A percentile compares a stretch with the other conserved stretches of the same genome.
Conservation (phyloP, 129 eudicot genomes). For the sunflower (Helianthus annuus) region DNA sequence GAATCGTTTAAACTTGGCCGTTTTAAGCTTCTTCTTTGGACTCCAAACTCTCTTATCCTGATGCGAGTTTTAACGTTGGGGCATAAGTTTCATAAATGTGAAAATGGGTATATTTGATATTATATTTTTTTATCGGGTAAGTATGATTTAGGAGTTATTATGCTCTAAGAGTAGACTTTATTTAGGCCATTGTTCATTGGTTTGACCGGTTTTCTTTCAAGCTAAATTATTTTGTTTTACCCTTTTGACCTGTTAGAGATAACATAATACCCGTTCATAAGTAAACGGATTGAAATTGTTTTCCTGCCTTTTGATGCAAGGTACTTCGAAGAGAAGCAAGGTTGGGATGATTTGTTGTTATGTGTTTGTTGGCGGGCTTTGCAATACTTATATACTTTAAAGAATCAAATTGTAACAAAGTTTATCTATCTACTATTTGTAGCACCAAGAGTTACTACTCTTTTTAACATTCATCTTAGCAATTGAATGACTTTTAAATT, state of each 20-base stretch:
- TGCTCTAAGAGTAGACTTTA: not conserved
- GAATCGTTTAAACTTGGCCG: too few species aligned
- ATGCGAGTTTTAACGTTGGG: not conserved
- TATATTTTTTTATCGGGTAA: too few species aligned
- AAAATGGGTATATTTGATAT: too few species aligned
- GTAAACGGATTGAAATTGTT: not conserved
- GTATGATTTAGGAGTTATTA: not conserved
- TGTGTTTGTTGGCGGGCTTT: slow-evolving; percentile 9
- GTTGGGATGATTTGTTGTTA: slow-evolving; percentile 54
- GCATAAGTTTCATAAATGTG: too few species aligned
- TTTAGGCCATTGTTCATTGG: not conserved
- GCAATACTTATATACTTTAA: slow-evolving; percentile 12
- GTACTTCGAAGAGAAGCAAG: slow-evolving; percentile 93
- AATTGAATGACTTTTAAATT: not conserved
- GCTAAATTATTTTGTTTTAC: not conserved
- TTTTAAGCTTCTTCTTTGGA: not conserved
- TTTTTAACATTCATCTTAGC: not conserved
- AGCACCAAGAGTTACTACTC: not conserved
- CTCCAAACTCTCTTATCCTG: not conserved
- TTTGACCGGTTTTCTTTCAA: not conserved
- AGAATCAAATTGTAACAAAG: slow-evolving; percentile 8
- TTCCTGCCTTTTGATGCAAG: slow-evolving; percentile 38
- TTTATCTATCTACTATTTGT: slow-evolving; percentile 3
- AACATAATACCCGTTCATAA: not conserved
- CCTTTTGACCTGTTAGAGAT: not conserved